Conservation (phyloP, 371 early-diverging fungal genomes). For the Capniomyces stellatus region DNA sequence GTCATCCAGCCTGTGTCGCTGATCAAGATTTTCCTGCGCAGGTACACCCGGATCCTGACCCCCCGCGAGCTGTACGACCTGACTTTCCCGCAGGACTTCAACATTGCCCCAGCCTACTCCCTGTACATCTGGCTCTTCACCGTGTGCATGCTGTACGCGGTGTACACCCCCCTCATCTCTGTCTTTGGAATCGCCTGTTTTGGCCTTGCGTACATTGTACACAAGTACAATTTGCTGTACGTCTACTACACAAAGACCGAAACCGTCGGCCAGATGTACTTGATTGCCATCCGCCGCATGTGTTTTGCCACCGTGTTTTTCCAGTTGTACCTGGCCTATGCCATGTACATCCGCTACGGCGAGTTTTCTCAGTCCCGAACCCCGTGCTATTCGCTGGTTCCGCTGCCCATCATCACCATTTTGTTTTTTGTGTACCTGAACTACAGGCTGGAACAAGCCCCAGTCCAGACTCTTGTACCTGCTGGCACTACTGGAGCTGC, state of each 20-base stretch:
- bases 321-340: slow-evolving; percentile 42
- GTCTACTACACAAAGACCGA: slow-evolving; percentile 46
- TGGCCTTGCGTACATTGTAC: slow-evolving; percentile 41
- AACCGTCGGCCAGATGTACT: slow-evolving; percentile 60
- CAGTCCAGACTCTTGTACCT: not conserved
- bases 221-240: slow-evolving; percentile 57
- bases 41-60: slow-evolving; percentile 36
- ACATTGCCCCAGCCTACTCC: slow-evolving; percentile 50
- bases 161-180: slow-evolving; percentile 57
- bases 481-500: not conserved
- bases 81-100: slow-evolving; percentile 49
- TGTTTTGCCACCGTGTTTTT: slow-evolving; percentile 38
- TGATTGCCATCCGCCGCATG: slow-evolving; percentile 52
- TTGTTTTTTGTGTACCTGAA: slow-evolving; percentile 27
- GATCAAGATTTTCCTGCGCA: slow-evolving; percentile 35
- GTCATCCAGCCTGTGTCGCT: slow-evolving; percentile 50
- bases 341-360: slow-evolving; percentile 29
- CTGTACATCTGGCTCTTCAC: slow-evolving; percentile 53
- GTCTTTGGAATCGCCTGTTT: slow-evolving; percentile 54
- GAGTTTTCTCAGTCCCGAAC: slow-evolving; percentile 18
- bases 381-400: slow-evolving; percentile 24
- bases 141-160: slow-evolving; percentile 51
- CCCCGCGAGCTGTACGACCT: slow-evolving; percentile 50
- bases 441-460: not conserved
- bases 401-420: slow-evolving; percentile 40